Evolutionary conservation across 352 stramenopile genomes (phyloP), one percentile per base, ranked within the genome.

Genomic region (Pythium diclinum): DNA sequence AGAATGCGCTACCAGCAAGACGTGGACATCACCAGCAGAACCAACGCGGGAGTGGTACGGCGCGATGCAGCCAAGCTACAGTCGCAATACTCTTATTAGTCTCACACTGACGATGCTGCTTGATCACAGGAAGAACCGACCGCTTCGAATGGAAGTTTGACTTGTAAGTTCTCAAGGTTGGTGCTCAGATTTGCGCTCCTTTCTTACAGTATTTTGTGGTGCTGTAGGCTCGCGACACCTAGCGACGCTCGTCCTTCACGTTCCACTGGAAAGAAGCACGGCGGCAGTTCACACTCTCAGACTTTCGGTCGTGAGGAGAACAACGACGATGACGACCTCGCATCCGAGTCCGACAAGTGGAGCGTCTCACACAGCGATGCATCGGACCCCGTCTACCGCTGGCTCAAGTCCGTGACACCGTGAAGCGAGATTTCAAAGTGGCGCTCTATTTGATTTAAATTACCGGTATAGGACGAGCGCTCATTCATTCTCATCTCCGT

Each of bases 91-190:
- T 16, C 0, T 17, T 14, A 3, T 5, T 28, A 11, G 11, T 30
- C 44, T 51, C n/a, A 51, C n/a, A 8, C n/a, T 25, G n/a, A 21
- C 19, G 44, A 5, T 25, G 19, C 4, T 61, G 1, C 30, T 21
- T 55, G 4, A 28, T 2, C 56, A 23, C 46, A 67, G 49, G 47
- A 38, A 23, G n/a, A 54, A 34, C 16, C 6, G 52, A 53, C 34
- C 49, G 60, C 10, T 87, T 81, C 36, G 78, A 88, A 56, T 89
- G 80, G 83, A 88, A 84, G 55, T 87, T 89, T 48, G 79, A 83
- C 30, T 30, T 77, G 83, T 89, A 69, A 62, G 71, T 72, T 30
- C 1, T 28, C 13, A 51, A 25, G n/a, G 8, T 38, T 1, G 21
- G 1, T 25, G 40, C 6, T 36, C 8, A 21, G 16, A 23, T 11